These are phyloP conservation scores for Ganoderma lingzhi DNA, from an alignment of 1,284 basidiomycete species.

Conservation along the genomic window DNA sequence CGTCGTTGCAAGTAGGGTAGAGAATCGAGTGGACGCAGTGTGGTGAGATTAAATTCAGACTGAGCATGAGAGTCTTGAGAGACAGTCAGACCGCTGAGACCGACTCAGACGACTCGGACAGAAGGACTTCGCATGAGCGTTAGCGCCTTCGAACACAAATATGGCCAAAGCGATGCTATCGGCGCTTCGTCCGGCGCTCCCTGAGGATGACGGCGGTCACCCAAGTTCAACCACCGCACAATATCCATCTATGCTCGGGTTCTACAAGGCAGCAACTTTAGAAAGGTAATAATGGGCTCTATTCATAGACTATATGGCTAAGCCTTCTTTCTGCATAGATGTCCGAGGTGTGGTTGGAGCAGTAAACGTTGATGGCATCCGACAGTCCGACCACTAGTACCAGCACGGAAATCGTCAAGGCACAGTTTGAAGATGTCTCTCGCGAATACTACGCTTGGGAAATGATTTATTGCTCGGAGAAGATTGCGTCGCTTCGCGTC, in stretches of 20 bases:
- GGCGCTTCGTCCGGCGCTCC: too few species aligned
- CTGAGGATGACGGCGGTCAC: too few species aligned
- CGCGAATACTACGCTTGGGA: slow-evolving; percentile 28
- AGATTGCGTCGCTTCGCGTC: slow-evolving; percentile 11
- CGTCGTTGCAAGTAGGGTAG: too few species aligned
- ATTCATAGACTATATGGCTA: neutral
- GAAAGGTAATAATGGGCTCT: neutral
- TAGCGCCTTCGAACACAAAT: neutral
- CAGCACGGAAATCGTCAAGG: neutral
- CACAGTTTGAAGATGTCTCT: slow-evolving; percentile 19
- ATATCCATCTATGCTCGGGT: neutral
- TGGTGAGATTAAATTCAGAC: too few species aligned
- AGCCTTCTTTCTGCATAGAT: neutral
- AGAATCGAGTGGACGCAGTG: too few species aligned
- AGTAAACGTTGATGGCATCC: neutral
- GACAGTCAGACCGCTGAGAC: too few species aligned
- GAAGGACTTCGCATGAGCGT: too few species aligned
- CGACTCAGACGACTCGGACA: too few species aligned
- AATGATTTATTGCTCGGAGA: slow-evolving; percentile 5
- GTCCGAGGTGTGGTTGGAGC: neutral
- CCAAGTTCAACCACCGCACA: too few species aligned
- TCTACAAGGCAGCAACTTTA: neutral
- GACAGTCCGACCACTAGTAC: too few species aligned
- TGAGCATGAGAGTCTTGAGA: too few species aligned
- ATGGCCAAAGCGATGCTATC: neutral